These are phyloP conservation scores for Pleoardoris graminearum DNA, from an alignment of 2,329 filamentous ascomycete genomes.

Conservation along the genomic window DNA sequence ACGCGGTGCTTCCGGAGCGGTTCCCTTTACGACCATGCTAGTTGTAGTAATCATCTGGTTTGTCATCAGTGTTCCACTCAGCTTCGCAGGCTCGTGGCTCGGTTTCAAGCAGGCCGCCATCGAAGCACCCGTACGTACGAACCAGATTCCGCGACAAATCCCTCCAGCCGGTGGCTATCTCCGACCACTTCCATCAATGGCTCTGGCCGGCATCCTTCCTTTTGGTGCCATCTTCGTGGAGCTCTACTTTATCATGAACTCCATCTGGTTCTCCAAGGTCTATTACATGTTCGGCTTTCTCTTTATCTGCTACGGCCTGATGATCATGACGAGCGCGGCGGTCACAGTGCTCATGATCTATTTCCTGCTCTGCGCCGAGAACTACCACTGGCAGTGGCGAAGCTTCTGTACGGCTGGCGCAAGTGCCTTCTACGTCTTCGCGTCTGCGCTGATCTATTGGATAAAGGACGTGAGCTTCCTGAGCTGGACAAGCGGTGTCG, in stretches of 20 bases:
- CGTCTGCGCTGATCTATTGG: constrained; percentile 90
- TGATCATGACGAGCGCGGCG: constrained; percentile 92
- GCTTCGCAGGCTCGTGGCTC: constrained; percentile 86
- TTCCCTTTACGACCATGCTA: constrained; percentile 96
- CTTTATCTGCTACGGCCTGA: constrained; percentile 94
- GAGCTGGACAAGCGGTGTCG: constrained; percentile 80
- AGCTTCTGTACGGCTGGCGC: constrained; percentile 90
- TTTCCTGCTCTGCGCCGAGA: constrained; percentile 92
- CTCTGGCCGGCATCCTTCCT: constrained; percentile 87
- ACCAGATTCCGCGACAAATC: constrained; percentile 97
- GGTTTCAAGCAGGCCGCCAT: constrained; percentile 75
- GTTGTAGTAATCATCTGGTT: constrained; percentile 96
- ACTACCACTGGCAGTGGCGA: constrained; percentile 99
- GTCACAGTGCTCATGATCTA: constrained; percentile 95
- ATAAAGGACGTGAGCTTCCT: constrained; percentile 83
- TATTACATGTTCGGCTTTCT: constrained; percentile 99
- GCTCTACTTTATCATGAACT: constrained; percentile 99
- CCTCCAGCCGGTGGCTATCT: constrained; percentile 83
- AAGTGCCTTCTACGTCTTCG: constrained; percentile 87
- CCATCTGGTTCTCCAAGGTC: constrained; percentile 97
- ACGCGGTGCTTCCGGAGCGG: constrained; percentile 86
- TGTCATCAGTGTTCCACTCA: constrained; percentile 89
- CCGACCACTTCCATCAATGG: constrained; percentile 83
- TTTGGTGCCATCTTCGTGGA: constrained; percentile 98
- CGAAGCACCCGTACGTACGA: constrained; percentile 84